Conservation (phyloP, 148 eudicot species). For the Persicaria maculosa region DNA sequence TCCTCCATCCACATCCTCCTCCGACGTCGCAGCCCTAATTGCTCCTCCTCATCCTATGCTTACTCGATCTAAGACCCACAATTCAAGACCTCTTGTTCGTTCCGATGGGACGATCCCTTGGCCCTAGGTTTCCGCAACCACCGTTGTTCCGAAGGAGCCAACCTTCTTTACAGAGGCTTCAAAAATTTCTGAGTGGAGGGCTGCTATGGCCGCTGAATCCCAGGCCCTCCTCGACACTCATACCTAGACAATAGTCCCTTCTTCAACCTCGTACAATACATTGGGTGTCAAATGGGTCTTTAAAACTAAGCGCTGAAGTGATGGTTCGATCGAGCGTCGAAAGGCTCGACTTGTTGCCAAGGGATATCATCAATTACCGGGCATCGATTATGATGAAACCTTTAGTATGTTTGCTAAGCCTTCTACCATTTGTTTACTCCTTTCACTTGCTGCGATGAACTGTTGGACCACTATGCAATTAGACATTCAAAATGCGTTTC, state of each 20-base stretch:
- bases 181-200: neutral
- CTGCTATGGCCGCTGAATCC: neutral
- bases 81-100: neutral
- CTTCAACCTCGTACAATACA: neutral
- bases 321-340: neutral
- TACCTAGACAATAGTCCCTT: neutral
- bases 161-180: neutral
- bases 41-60: neutral
- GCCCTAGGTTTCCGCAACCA: neutral
- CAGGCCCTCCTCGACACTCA: neutral
- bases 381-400: slow-evolving; percentile 8
- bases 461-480: neutral
- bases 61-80: neutral
- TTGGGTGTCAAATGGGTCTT: neutral
- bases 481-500: neutral
- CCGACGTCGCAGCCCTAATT: neutral
- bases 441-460: neutral
- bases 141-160: neutral
- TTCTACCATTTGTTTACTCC: neutral
- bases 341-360: slow-evolving; percentile 13
- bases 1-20: neutral
- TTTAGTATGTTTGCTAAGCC: slow-evolving; percentile 8
- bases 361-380: neutral
- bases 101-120: neutral
- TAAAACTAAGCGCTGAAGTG: neutral